Conservation (phyloP, 2,329 filamentous ascomycete species). For the Penicillium olsonii region DNA sequence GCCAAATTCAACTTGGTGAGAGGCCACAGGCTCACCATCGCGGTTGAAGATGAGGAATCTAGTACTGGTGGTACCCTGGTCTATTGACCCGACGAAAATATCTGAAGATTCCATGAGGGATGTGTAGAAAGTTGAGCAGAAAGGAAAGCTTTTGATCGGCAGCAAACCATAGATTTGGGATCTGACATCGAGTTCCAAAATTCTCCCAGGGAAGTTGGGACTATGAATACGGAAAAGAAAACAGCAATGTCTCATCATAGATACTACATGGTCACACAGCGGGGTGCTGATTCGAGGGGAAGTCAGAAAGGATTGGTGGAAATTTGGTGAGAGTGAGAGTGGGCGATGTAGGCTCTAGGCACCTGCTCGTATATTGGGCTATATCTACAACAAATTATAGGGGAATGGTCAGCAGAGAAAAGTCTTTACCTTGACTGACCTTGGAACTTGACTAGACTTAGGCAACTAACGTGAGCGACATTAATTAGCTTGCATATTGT, state of each 20-base stretch:
- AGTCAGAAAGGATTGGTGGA: conserved; percentile 7
- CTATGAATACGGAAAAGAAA: neutral
- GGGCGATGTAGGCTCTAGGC: neutral
- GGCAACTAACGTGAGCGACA: too few relatives aligned
- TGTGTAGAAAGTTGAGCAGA: neutral
- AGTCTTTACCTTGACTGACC: too few relatives aligned
- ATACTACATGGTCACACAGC: neutral
- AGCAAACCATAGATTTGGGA: neutral
- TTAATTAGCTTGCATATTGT: conserved; percentile 2
- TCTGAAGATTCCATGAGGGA: conserved; percentile 27
- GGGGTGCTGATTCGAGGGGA: conserved; percentile 1
- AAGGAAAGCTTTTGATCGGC: neutral
- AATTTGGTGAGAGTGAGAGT: conserved; percentile 1
- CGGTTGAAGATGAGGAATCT: conserved; percentile 87
- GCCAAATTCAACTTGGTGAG: conserved; percentile 81
- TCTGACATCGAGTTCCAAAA: neutral
- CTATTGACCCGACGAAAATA: conserved; percentile 77
- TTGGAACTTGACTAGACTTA: too few relatives aligned
- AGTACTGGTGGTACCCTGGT: conserved; percentile 87
- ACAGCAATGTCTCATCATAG: neutral
- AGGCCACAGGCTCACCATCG: conserved; percentile 73
- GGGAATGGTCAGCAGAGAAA: too few relatives aligned
- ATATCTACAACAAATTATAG: too few relatives aligned
- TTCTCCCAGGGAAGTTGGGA: neutral
- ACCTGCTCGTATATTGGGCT: neutral